Percentiles rank a stretch among this genome's conserved stretches.
Conservation (phyloP, 2,329 filamentous ascomycete species). For the Leptographium flavum region DNA sequence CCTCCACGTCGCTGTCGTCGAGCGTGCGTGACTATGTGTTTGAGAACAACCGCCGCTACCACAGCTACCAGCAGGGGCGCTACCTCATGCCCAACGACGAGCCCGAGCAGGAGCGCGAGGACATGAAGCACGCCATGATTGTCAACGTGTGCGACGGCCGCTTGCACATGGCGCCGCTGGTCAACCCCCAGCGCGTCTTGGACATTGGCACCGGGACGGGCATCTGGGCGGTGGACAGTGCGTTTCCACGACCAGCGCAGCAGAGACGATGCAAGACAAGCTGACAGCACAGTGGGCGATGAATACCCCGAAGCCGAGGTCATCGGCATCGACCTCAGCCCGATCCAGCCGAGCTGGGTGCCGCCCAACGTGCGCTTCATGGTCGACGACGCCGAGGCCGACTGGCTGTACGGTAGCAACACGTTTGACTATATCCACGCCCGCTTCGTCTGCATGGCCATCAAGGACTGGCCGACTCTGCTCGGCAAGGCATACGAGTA, state of each 20-base stretch:
- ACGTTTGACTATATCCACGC: slow-evolving; percentile 45
- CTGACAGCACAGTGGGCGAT: slow-evolving; percentile 3
- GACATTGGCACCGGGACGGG: slow-evolving; percentile 17
- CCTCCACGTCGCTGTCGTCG: slow-evolving; percentile 14
- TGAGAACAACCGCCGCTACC: slow-evolving; percentile 16
- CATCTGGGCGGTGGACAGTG: slow-evolving; percentile 15
- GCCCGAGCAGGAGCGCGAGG: slow-evolving; percentile 27
- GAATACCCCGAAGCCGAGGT: slow-evolving; percentile 22
- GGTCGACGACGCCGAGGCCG: slow-evolving; percentile 27
- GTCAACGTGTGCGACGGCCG: slow-evolving; percentile 31
- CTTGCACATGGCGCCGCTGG: slow-evolving; percentile 34
- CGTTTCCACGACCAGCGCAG: background rate
- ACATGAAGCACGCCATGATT: slow-evolving; percentile 37
- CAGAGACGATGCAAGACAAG: too few species aligned
- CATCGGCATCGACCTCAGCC: slow-evolving; percentile 28
- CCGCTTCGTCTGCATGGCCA: slow-evolving; percentile 37
- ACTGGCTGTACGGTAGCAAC: slow-evolving; percentile 33
- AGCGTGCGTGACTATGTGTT: slow-evolving; percentile 14
- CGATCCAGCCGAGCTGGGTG: slow-evolving; percentile 29
- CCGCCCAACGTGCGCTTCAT: slow-evolving; percentile 19
- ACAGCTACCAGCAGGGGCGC: slow-evolving; percentile 14
- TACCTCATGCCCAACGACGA: slow-evolving; percentile 25
- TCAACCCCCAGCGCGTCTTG: slow-evolving; percentile 11
- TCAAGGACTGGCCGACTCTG: slow-evolving; percentile 30
- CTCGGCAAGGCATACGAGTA: slow-evolving; percentile 14